Percentiles rank a stretch among this genome's conserved stretches.
phyloP scores from a whole-genome alignment of 192 early-diverging fungal species.

The Coemansia sp. region DNA sequence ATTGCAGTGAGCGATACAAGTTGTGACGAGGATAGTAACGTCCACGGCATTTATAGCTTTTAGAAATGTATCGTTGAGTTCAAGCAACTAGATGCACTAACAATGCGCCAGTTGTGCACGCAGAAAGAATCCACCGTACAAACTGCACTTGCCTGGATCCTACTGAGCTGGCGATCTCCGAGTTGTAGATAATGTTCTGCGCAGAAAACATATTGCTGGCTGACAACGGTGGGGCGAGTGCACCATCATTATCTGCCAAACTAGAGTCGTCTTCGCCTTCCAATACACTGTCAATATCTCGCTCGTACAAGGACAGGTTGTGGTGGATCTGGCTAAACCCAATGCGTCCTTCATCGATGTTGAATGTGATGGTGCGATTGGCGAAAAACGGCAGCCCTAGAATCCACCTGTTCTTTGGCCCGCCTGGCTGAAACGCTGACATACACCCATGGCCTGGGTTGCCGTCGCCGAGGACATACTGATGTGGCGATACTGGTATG shows the following conservation, averaged over 20 bases:
- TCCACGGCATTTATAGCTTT: no score
- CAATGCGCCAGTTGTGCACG: background rate
- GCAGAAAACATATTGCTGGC: background rate
- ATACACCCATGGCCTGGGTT: slow-evolving; percentile 43
- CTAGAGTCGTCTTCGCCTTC: background rate
- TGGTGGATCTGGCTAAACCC: slow-evolving; percentile 21
- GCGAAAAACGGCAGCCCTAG: slow-evolving; percentile 51
- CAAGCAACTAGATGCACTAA: background rate
- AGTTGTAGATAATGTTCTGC: background rate
- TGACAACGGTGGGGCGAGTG: background rate
- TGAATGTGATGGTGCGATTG: slow-evolving; percentile 45
- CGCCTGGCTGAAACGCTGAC: slow-evolving; percentile 53
- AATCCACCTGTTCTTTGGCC: slow-evolving; percentile 46
- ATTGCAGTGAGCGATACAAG: no score
- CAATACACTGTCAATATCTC: background rate
- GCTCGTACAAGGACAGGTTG: slow-evolving; percentile 2
- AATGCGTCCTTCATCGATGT: slow-evolving; percentile 44
- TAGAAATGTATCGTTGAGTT: no score
- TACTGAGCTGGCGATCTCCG: background rate
- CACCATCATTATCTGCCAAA: background rate
- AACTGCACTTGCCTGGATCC: background rate
- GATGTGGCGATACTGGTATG: slow-evolving; percentile 30
- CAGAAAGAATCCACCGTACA: background rate
- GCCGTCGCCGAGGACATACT: slow-evolving; percentile 49
- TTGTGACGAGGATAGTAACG: no score